Evolutionary conservation across 192 early-diverging fungal species (phyloP).

Genomic region (Coemansia sp.): DNA sequence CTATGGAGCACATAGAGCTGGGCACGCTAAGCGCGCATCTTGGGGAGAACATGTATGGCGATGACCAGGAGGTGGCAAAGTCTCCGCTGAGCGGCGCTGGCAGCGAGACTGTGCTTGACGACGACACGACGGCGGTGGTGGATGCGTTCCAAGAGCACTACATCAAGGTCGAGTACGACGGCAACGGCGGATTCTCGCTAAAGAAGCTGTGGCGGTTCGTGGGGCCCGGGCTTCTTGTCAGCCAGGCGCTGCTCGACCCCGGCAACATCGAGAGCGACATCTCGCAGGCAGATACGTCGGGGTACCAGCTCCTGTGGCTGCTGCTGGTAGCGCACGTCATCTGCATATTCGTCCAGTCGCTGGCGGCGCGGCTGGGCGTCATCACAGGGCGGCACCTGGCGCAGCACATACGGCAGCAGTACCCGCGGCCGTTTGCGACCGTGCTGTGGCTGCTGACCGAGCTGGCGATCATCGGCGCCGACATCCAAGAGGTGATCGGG

Average conservation of each 20-base stretch:
- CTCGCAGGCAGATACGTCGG: slow-evolving; percentile 65
- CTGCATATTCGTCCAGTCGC: slow-evolving; percentile 65
- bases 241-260: slow-evolving; percentile 72
- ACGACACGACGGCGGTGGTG: slow-evolving; percentile 35
- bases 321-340: slow-evolving; percentile 65
- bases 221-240: slow-evolving; percentile 63
- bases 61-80: neutral
- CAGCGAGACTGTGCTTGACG: slow-evolving; percentile 26
- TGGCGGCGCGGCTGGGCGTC: slow-evolving; percentile 67
- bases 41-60: neutral
- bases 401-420: slow-evolving; percentile 58
- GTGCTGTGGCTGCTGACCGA: slow-evolving; percentile 66
- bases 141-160: slow-evolving; percentile 39
- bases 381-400: slow-evolving; percentile 70
- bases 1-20: slow-evolving; percentile 3
- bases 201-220: slow-evolving; percentile 65
- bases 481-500: slow-evolving; percentile 84
- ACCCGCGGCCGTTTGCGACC: slow-evolving; percentile 52
- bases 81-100: neutral
- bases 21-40: neutral
- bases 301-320: slow-evolving; percentile 68
- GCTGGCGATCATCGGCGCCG: slow-evolving; percentile 71
- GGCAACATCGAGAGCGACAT: slow-evolving; percentile 78
- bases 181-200: slow-evolving; percentile 54
- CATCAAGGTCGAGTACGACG: slow-evolving; percentile 41